Conservation (phyloP, 2,329 filamentous ascomycete species). For the Talaromyces islandicus region DNA sequence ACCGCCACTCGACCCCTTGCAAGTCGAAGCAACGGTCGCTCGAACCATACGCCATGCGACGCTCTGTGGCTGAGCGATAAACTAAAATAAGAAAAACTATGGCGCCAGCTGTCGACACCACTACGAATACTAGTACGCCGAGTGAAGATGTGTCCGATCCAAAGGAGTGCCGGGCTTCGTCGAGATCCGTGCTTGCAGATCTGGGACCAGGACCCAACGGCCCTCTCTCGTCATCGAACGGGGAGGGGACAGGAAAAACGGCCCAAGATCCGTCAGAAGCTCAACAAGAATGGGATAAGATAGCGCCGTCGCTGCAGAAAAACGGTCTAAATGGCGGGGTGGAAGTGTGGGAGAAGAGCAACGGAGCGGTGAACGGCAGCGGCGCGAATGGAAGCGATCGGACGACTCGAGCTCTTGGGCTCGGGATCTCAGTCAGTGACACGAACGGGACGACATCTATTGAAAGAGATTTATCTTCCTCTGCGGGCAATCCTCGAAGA, state of each 20-base stretch:
- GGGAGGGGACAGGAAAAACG: not conserved
- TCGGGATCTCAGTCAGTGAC: conserved; percentile 5
- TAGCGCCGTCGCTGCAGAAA: not conserved
- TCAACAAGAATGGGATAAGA: conserved; percentile 9
- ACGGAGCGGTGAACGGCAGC: not conserved
- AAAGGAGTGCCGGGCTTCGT: not conserved
- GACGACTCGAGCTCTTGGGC: not conserved
- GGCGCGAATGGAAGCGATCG: not conserved
- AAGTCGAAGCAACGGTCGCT: not conserved
- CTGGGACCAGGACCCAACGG: conserved; percentile 10
- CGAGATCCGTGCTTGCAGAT: conserved; percentile 7
- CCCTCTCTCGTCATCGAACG: not conserved
- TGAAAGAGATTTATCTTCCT: not conserved
- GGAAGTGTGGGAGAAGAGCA: not conserved
- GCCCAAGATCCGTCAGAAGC: conserved; percentile 1
- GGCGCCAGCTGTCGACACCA: conserved; percentile 2
- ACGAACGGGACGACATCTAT: not conserved
- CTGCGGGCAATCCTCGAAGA: not conserved
- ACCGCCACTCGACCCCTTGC: not conserved
- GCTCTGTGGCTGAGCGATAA: not conserved
- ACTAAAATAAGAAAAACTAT: conserved; percentile 6
- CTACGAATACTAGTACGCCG: not conserved
- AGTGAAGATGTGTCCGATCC: not conserved
- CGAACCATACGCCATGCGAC: conserved; percentile 7
- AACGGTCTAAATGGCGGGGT: not conserved